These are phyloP conservation scores for Candida tropicalis DNA, from an alignment of 1,139 yeast genomes.

Conservation along the genomic window DNA sequence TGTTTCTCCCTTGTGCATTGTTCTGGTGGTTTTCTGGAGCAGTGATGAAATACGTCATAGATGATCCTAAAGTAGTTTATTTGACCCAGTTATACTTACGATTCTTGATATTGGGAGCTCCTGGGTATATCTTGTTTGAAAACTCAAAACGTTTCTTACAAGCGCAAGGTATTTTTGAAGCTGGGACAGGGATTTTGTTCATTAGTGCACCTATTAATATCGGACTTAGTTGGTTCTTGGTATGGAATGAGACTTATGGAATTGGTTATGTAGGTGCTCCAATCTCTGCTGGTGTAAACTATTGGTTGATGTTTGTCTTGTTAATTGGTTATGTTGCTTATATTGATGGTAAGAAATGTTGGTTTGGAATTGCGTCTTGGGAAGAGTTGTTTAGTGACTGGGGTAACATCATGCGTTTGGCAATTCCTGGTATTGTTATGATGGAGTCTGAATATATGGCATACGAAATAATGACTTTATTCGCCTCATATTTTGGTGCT, in stretches of 20 bases:
- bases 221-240: conserved; percentile 69
- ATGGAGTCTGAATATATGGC: conserved; percentile 74
- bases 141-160: conserved; percentile 80
- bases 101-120: conserved; percentile 73
- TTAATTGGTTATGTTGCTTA: conserved; percentile 55
- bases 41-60: conserved; percentile 54
- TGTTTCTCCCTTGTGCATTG: conserved; percentile 63
- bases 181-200: conserved; percentile 77
- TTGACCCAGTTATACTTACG: conserved; percentile 69
- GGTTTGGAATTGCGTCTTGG: conserved; percentile 60
- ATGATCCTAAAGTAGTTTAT: conserved; percentile 59
- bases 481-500: conserved; percentile 82
- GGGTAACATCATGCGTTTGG: conserved; percentile 59
- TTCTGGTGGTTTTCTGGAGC: conserved; percentile 69
- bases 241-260: conserved; percentile 68
- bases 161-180: conserved; percentile 92
- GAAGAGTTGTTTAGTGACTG: conserved; percentile 57
- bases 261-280: conserved; percentile 75
- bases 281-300: conserved; percentile 67
- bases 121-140: conserved; percentile 84
- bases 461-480: conserved; percentile 68
- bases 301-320: conserved; percentile 66
- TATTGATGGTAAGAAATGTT: conserved; percentile 69
- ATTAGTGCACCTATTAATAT: conserved; percentile 82
- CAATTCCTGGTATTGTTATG: conserved; percentile 76